Percentiles rank a stretch among this genome's conserved stretches.
Evolutionary conservation across 2,329 filamentous ascomycete genomes (phyloP).

Genomic region (Epichloe uncinata): DNA sequence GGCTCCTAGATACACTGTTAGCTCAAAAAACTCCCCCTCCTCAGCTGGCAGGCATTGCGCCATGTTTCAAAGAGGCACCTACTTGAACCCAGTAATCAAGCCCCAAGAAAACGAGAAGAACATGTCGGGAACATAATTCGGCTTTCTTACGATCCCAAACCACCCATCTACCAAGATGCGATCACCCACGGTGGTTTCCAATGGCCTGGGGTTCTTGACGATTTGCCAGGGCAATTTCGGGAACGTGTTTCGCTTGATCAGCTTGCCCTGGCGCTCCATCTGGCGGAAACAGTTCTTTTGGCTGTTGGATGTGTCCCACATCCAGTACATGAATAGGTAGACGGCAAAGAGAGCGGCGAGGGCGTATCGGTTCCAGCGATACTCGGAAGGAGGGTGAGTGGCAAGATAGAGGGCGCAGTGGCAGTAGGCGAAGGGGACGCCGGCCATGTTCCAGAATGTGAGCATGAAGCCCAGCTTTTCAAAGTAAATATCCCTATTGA

Average conservation of each 20-base stretch:
- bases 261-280: constrained; percentile 54
- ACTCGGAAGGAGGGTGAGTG: constrained; percentile 65
- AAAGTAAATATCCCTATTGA: constrained; percentile 66
- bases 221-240: constrained; percentile 79
- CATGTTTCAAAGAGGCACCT: constrained; percentile 4
- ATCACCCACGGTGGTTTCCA: constrained; percentile 57
- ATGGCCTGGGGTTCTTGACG: constrained; percentile 66
- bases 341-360: constrained; percentile 50
- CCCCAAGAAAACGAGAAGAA: constrained; percentile 39
- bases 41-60: too few relatives aligned
- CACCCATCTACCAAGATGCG: constrained; percentile 68
- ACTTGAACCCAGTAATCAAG: constrained; percentile 36
- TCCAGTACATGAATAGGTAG: constrained; percentile 79
- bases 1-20: constrained; percentile 31
- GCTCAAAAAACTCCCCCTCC: too few relatives aligned
- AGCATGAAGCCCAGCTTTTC: constrained; percentile 98
- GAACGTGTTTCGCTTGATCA: constrained; percentile 66
- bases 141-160: constrained; percentile 61
- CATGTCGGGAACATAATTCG: constrained; percentile 35
- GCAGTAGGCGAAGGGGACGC: constrained; percentile 82
- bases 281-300: constrained; percentile 81
- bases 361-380: constrained; percentile 60
- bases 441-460: constrained; percentile 93
- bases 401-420: constrained; percentile 86
- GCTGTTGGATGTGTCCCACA: constrained; percentile 85